phyloP scores from a whole-genome alignment of 2,329 filamentous ascomycete genomes.

The Trichoderma atrobrunneum region DNA sequence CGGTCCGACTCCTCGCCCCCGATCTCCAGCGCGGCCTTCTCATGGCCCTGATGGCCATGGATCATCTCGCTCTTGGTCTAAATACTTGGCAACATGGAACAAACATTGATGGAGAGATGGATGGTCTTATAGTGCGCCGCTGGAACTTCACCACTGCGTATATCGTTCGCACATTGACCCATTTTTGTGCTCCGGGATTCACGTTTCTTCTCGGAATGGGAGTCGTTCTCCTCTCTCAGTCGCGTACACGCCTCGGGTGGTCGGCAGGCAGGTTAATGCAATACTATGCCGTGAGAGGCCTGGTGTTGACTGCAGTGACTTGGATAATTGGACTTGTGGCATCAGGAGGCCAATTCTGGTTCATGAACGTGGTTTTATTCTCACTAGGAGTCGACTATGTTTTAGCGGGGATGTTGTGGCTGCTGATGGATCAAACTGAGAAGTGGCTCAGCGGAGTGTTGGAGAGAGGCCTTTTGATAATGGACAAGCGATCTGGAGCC shows the following conservation, averaged over 20 bases:
- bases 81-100: slow-evolving; percentile 43
- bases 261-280: slow-evolving; percentile 31
- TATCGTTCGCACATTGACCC: slow-evolving; percentile 41
- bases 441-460: slow-evolving; percentile 30
- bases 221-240: slow-evolving; percentile 44
- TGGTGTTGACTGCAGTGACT: slow-evolving; percentile 36
- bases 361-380: slow-evolving; percentile 45
- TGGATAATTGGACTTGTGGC: slow-evolving; percentile 33
- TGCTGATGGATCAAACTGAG: slow-evolving; percentile 37
- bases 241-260: slow-evolving; percentile 42
- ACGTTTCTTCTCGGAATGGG: slow-evolving; percentile 47
- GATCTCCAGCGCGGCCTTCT: slow-evolving; percentile 45
- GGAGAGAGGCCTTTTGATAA: slow-evolving; percentile 8
- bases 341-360: slow-evolving; percentile 37
- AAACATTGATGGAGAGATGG: slow-evolving; percentile 35
- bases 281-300: slow-evolving; percentile 40
- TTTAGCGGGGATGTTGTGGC: slow-evolving; percentile 42
- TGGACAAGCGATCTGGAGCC: slow-evolving; percentile 10
- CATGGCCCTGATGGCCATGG: slow-evolving; percentile 45
- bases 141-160: slow-evolving; percentile 42
- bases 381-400: slow-evolving; percentile 45
- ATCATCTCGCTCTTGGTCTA: slow-evolving; percentile 41
- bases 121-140: slow-evolving; percentile 33
- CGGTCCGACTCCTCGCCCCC: slow-evolving; percentile 39
- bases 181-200: slow-evolving; percentile 46